phyloP scores from a whole-genome alignment of 257 asterid species.

The Nicotiana obtusifolia region DNA sequence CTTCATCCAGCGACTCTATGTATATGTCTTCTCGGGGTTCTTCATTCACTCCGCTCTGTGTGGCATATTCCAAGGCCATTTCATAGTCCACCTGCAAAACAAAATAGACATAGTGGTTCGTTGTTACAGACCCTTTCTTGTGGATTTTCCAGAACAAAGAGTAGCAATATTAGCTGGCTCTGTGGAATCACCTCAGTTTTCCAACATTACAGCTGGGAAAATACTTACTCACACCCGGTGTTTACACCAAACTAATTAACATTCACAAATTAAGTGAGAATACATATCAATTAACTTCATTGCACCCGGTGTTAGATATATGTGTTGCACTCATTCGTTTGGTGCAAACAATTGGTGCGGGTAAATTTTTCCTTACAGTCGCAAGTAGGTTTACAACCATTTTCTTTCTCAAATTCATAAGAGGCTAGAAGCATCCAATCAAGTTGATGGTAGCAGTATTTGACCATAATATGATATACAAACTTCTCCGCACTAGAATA shows the following conservation, averaged over 20 bases:
- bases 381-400: not conserved
- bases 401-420: not conserved
- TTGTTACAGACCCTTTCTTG: not conserved
- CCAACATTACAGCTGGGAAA: not conserved
- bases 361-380: no score
- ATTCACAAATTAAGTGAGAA: no score
- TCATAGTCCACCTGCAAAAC: slow-evolving; percentile 78
- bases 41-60: slow-evolving; percentile 78
- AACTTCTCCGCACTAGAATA: not conserved
- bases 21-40: slow-evolving; percentile 70
- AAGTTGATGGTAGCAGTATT: not conserved
- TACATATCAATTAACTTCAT: no score
- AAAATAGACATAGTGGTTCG: not conserved
- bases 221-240: no score
- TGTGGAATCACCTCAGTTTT: not conserved
- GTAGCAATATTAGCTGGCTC: not conserved
- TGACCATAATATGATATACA: not conserved
- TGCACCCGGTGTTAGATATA: no score
- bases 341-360: no score
- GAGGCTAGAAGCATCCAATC: not conserved
- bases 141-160: not conserved
- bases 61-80: slow-evolving; percentile 90
- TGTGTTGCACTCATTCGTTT: no score
- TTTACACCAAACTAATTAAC: no score
- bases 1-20: slow-evolving; percentile 48